Evolutionary conservation across 495 filamentous ascomycete species (phyloP).

Genomic region (Xylona heveae): DNA sequence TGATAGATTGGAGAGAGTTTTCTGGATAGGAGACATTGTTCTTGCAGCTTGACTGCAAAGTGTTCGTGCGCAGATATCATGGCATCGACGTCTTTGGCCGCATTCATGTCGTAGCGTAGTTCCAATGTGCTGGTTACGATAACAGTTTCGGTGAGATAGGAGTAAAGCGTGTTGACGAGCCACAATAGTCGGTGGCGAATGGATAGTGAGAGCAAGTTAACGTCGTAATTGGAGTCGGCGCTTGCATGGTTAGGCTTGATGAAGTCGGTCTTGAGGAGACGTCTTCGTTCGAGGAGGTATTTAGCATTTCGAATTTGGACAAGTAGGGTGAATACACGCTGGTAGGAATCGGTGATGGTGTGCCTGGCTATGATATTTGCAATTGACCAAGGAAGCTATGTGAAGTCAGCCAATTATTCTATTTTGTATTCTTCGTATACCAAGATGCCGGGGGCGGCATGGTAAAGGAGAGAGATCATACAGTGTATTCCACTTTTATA

Average conservation of each 20-base stretch:
- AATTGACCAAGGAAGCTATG: conserved; percentile 59
- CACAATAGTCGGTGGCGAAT: conserved; percentile 58
- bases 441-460: no score
- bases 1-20: conserved; percentile 14
- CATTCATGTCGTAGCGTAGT: conserved; percentile 29
- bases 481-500: conserved; percentile 10
- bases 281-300: conserved; percentile 34
- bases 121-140: conserved; percentile 31
- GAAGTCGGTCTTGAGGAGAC: conserved; percentile 15
- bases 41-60: conserved; percentile 37
- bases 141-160: conserved; percentile 54
- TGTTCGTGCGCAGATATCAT: conserved; percentile 51
- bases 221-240: conserved; percentile 9
- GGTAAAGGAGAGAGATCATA: conserved; percentile 6
- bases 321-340: conserved; percentile 15
- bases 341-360: conserved; percentile 38
- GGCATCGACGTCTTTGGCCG: conserved; percentile 53
- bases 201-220: conserved; percentile 30
- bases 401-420: no score
- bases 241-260: no score
- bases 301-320: conserved; percentile 1
- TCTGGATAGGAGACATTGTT: conserved; percentile 40
- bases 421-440: no score
- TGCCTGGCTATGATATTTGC: conserved; percentile 52
- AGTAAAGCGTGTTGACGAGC: conserved; percentile 53